Conservation (phyloP, 2,329 filamentous ascomycete species). For the Aspergillus bombycis region DNA sequence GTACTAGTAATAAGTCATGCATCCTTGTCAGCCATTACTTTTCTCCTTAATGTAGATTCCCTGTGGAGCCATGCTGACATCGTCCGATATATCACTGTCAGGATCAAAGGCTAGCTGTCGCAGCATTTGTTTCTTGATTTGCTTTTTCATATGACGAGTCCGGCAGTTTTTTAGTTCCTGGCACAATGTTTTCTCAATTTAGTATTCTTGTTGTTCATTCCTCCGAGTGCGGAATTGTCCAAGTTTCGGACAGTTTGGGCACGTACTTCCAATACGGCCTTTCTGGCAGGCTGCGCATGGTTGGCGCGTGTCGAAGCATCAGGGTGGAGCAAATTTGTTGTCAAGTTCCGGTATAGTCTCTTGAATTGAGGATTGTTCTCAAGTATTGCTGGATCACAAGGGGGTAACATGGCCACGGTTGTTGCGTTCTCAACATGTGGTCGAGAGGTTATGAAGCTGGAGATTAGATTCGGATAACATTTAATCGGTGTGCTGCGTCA, state of each 20-base stretch:
- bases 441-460: not conserved
- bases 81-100: slow-evolving; percentile 36
- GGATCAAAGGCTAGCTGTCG: slow-evolving; percentile 37
- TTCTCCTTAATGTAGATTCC: not conserved
- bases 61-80: slow-evolving; percentile 27
- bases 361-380: slow-evolving; percentile 48
- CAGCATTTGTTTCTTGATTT: slow-evolving; percentile 37
- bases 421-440: not conserved
- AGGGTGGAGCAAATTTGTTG: slow-evolving; percentile 38
- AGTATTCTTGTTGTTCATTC: not conserved
- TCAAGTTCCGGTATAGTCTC: slow-evolving; percentile 44
- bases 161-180: slow-evolving; percentile 42
- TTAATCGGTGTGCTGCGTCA: not conserved
- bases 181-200: not conserved
- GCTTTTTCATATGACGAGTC: slow-evolving; percentile 35
- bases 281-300: slow-evolving; percentile 33
- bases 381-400: slow-evolving; percentile 43
- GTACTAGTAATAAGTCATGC: slow-evolving; percentile 26
- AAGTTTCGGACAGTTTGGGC: not conserved
- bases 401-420: slow-evolving; percentile 43
- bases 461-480: not conserved
- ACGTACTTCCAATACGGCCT: slow-evolving; percentile 38
- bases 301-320: slow-evolving; percentile 45
- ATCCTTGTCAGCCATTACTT: not conserved
- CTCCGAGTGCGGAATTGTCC: not conserved